A percentile compares a stretch with the other conserved stretches of the same genome.
phyloP scores from a whole-genome alignment of 331 rosid species.

The Phaseolus coccineus region DNA sequence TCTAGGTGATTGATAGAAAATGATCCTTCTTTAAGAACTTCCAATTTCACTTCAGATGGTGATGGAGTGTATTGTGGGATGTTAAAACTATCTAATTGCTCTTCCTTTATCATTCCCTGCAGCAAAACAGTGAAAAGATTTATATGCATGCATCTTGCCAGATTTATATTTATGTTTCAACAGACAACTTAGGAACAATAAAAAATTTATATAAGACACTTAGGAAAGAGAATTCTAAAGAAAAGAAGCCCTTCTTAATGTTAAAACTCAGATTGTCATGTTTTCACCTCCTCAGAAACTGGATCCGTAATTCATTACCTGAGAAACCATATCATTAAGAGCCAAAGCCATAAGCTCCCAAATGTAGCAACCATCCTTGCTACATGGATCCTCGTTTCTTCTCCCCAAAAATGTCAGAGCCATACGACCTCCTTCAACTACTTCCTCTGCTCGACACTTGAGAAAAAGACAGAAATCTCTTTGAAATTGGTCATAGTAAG shows the following conservation, averaged over 20 bases:
- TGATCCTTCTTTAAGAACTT: constrained; percentile 56
- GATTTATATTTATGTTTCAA: no score
- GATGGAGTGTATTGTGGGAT: constrained; percentile 61
- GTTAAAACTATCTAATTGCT: constrained; percentile 46
- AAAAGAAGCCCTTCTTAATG: no score
- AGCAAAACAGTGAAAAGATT: background rate
- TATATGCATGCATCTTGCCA: background rate
- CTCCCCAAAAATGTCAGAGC: constrained; percentile 67
- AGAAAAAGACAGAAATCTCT: constrained; percentile 61
- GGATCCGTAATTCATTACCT: no score
- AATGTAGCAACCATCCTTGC: constrained; percentile 58
- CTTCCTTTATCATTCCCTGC: constrained; percentile 57
- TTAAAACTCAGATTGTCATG: no score
- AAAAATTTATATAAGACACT: no score
- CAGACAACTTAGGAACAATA: no score
- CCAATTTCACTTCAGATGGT: constrained; percentile 54
- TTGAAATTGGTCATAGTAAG: constrained; percentile 64
- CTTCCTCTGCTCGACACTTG: constrained; percentile 66
- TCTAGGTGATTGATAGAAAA: constrained; percentile 43
- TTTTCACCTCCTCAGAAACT: no score
- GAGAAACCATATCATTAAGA: constrained; percentile 59
- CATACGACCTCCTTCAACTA: constrained; percentile 68
- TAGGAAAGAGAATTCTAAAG: no score
- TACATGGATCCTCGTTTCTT: constrained; percentile 54
- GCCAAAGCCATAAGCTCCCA: constrained; percentile 70